Base-by-base conservation (phyloP, 2,329 filamentous ascomycete species). In the Calonectria hongkongensis region DNA sequence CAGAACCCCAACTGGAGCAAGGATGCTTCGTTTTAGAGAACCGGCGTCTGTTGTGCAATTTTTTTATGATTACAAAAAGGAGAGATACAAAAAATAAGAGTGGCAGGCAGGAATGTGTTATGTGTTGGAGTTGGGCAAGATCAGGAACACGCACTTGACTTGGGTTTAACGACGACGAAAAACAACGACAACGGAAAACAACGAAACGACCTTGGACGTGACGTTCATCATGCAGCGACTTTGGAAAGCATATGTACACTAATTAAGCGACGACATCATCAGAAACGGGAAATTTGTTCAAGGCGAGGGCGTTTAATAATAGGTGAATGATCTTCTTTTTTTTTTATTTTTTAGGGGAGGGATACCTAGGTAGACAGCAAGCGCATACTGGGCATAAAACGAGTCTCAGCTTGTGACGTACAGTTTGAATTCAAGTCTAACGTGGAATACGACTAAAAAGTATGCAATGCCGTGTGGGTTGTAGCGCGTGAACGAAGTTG, bases 1-100 rank as follows among this genome's bases (percentile, higher is more conserved):
- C 58, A 69, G 12, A 74, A 73, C 48, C 71, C 74, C 2, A 71
- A 70, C 25, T 77, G 79, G 74, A 78, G 72, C 25, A 78, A 76
- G 43, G 80, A 80, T 18, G 66, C 73, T 25, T 71, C 77, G 4
- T 82, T 82, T 69, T 82, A 73, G 68, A 45, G 15, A 10, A 33
- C 21, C 41, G 27, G 21, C 15, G 15, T 21, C 21, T n/a, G 25
- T 41, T 15, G 18, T 2, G 33, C 33, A 36, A 9, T 12, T 39
- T 9, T 28, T 47, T 25, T 56, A 45, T 60, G 43, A 70, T 63
- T 13, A 68, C 8, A 56, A 63, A 25, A 36, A 45, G 50, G 63
- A 27, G 66, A 50, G 9, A 30, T 18, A 12, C 10, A 33, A 12
- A 5, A 54, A 8, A 27, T 21, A 9, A 25, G n/a, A 39, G 30